These are phyloP conservation scores for Leccinellum rugosiceps DNA, from an alignment of 768 basidiomycete species.

Conservation along the genomic window DNA sequence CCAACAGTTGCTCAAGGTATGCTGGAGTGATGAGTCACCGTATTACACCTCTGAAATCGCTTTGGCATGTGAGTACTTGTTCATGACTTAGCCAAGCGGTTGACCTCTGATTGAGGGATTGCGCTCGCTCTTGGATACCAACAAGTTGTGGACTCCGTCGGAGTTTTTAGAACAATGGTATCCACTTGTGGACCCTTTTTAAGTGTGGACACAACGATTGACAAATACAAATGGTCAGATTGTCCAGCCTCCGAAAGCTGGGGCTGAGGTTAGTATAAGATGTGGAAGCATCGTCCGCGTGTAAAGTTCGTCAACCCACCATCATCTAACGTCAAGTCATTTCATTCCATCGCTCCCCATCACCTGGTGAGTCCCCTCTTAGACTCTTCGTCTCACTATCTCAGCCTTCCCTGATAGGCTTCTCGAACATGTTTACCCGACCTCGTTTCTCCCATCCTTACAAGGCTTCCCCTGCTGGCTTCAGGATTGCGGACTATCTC, in stretches of 20 bases:
- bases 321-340: not conserved
- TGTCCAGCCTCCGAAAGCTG: slow-evolving; percentile 1
- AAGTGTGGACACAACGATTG: slow-evolving; percentile 2
- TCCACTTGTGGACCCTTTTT: not conserved
- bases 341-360: not conserved
- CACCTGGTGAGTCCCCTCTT: not conserved
- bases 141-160: slow-evolving; percentile 4
- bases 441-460: slow-evolving; percentile 13
- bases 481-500: slow-evolving; percentile 22
- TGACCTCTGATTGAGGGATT: not conserved
- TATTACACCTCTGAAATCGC: not conserved
- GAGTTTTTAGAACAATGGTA: slow-evolving; percentile 18
- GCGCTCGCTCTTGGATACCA: not conserved
- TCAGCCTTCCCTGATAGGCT: not conserved
- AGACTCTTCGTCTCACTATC: not conserved
- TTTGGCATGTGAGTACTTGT: slow-evolving; percentile 5
- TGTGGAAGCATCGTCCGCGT: not conserved
- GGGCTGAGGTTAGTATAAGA: slow-evolving; percentile 18
- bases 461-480: slow-evolving; percentile 25
- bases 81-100: not conserved
- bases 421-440: slow-evolving; percentile 19
- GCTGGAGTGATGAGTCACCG: too few species aligned
- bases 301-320: not conserved
- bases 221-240: slow-evolving; percentile 7
- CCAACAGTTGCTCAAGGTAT: not conserved